Evolutionary conservation across 371 early-diverging fungal genomes (phyloP).

Genomic region (Apophysomyces variabilis): DNA sequence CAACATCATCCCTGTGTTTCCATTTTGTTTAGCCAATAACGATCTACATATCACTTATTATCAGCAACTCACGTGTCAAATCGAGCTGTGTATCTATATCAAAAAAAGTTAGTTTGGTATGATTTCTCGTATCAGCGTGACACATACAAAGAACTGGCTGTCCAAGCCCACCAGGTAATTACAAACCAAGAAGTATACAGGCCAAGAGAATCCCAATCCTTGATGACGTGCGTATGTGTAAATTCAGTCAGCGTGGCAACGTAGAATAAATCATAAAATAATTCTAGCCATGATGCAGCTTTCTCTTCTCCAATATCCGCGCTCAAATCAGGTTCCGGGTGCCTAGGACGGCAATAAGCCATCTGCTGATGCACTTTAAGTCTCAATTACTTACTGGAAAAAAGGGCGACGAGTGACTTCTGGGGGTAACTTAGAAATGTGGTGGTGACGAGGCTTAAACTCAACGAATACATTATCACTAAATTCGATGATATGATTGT

Average conservation of each 20-base stretch:
- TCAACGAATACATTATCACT: constrained; percentile 51
- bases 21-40: constrained; percentile 8
- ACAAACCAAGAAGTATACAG: constrained; percentile 62
- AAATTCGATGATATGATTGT: constrained; percentile 43
- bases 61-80: constrained; percentile 58
- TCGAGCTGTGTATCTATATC: constrained; percentile 53
- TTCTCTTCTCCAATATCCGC: constrained; percentile 58
- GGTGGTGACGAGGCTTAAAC: constrained; percentile 41
- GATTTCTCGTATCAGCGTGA: neutral
- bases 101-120: neutral
- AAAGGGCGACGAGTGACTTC: constrained; percentile 47
- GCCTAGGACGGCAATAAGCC: constrained; percentile 16
- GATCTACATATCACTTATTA: constrained; percentile 7
- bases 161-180: constrained; percentile 67
- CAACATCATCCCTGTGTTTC: constrained; percentile 48
- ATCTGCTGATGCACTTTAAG: neutral
- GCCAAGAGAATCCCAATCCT: constrained; percentile 56
- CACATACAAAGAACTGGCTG: constrained; percentile 51
- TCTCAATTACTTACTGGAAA: constrained; percentile 37
- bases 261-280: constrained; percentile 65
- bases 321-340: constrained; percentile 53
- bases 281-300: constrained; percentile 56
- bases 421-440: constrained; percentile 15
- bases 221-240: constrained; percentile 62
- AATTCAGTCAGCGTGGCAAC: constrained; percentile 64